These are phyloP conservation scores for Oryza meridionalis DNA, from an alignment of 176 grass and related monocot species.

Conservation along the genomic window DNA sequence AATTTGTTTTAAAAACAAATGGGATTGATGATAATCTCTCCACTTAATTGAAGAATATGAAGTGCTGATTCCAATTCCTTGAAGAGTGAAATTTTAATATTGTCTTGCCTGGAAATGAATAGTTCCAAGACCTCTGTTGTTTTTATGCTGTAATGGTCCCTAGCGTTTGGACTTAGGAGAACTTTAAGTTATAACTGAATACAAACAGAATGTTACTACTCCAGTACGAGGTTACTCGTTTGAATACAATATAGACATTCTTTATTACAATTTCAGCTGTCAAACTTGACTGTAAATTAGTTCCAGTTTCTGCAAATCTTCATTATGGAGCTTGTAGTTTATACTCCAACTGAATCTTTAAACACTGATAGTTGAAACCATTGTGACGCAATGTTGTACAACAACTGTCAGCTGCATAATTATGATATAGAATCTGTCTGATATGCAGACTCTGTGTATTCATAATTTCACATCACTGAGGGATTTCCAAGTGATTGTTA, in stretches of 20 bases:
- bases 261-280: neutral
- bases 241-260: neutral
- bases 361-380: neutral
- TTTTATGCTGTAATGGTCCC: neutral
- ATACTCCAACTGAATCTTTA: neutral
- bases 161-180: neutral
- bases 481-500: neutral
- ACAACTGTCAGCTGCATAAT: neutral
- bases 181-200: slow-evolving; percentile 1
- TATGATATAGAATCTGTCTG: neutral
- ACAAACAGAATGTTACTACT: neutral
- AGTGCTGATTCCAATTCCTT: neutral
- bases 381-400: neutral
- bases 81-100: neutral
- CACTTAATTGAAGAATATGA: neutral
- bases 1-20: neutral
- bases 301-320: neutral
- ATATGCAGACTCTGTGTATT: neutral
- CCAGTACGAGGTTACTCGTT: neutral
- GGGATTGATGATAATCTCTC: neutral
- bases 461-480: too few relatives aligned
- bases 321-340: neutral
- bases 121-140: neutral
- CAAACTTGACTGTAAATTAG: neutral
- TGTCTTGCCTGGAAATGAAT: neutral